Conservation (phyloP, 2,329 filamentous ascomycete genomes). For the Apiospora arundinis region DNA sequence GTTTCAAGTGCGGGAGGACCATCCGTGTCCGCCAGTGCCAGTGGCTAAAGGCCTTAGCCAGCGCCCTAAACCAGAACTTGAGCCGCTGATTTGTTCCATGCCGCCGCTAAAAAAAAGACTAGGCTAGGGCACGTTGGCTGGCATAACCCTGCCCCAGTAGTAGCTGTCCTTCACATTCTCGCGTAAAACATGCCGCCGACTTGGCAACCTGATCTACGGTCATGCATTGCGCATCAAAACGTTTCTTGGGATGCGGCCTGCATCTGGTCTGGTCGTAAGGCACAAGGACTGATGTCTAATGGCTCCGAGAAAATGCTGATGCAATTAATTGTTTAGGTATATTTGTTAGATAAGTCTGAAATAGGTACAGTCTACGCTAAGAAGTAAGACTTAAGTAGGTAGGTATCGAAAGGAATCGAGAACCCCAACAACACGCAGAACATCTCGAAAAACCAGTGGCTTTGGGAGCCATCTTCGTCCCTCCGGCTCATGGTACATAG, state of each 20-base stretch:
- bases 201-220: neutral
- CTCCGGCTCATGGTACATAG: neutral
- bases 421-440: neutral
- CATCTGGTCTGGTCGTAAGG: neutral
- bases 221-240: neutral
- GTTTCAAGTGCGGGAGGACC: neutral
- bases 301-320: neutral
- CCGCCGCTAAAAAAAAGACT: neutral
- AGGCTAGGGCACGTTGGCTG: neutral
- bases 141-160: neutral
- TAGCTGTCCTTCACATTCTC: neutral
- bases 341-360: no score
- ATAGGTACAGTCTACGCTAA: no score
- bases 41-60: neutral
- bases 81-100: neutral
- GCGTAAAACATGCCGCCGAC: neutral
- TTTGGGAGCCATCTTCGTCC: no score
- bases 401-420: no score
- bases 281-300: neutral
- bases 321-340: neutral
- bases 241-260: neutral
- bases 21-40: neutral
- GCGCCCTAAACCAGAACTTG: no score
- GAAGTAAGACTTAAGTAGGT: no score
- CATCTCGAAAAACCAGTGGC: neutral